Evolutionary conservation across 2,329 filamentous ascomycete species (phyloP).

Genomic region (Atkinsonella texensis): DNA sequence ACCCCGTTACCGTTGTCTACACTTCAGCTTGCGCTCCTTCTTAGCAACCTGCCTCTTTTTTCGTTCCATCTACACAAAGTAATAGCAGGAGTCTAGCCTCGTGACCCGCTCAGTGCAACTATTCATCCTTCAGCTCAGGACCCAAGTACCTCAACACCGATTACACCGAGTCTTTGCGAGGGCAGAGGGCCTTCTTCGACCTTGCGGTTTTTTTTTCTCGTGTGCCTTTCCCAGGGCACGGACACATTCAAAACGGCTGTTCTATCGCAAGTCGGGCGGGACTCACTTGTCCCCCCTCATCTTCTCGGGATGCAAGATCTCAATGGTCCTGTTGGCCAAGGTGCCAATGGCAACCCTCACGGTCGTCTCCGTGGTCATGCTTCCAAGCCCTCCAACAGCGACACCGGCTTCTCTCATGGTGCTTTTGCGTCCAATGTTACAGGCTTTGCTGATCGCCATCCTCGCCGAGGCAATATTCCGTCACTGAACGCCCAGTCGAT

Average conservation of each 20-base stretch:
- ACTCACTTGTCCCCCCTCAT: constrained; percentile 78
- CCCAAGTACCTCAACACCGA: background rate
- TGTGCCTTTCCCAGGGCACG: constrained; percentile 41
- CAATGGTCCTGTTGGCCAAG: constrained; percentile 45
- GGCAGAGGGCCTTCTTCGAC: background rate
- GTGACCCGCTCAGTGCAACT: background rate
- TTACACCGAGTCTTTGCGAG: background rate
- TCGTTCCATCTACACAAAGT: background rate
- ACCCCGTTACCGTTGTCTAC: background rate
- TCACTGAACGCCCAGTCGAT: constrained; percentile 79
- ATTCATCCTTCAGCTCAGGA: background rate
- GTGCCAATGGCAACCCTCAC: constrained; percentile 33
- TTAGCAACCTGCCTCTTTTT: background rate
- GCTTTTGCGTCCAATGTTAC: constrained; percentile 80
- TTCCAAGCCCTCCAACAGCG: constrained; percentile 71
- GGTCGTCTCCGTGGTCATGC: constrained; percentile 57
- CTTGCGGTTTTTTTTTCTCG: constrained; percentile 10
- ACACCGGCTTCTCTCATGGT: constrained; percentile 85
- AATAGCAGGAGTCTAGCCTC: background rate
- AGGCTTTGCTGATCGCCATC: constrained; percentile 78
- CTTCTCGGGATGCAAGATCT: constrained; percentile 87
- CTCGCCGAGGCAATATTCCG: constrained; percentile 74
- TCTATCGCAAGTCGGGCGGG: constrained; percentile 64
- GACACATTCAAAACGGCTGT: constrained; percentile 68
- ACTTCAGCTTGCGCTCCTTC: background rate